Evolutionary conservation across 768 basidiomycete species (phyloP), one percentile per base, ranked within the genome.

Genomic region (Paxillus rubicundulus): DNA sequence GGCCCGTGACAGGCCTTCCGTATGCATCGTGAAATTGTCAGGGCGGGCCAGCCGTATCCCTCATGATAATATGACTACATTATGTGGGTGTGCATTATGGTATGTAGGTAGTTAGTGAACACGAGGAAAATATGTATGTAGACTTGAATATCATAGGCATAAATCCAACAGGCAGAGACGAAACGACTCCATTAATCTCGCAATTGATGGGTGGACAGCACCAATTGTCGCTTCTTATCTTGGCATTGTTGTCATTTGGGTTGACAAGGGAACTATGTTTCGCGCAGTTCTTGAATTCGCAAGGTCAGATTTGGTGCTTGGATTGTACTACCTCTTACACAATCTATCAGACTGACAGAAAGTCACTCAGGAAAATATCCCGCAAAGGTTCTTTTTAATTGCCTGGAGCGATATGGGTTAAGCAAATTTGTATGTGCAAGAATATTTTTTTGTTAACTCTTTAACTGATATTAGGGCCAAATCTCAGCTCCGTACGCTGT

Each of bases 141-240:
- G n/a, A n/a, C n/a, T n/a, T n/a, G n/a, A n/a, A n/a, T n/a, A n/a
- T n/a, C n/a, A n/a, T n/a, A n/a, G n/a, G n/a, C n/a, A n/a, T n/a
- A n/a, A n/a, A n/a, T n/a, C n/a, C n/a, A n/a, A n/a, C n/a, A n/a
- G n/a, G n/a, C n/a, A n/a, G n/a, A 13, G 9, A 9, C 36, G 36
- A 7, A 37, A 37, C 13, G 27, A 55, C 10, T 44, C 64, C 6
- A 55, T 72, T 27, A 70, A 72, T 53, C 47, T 66, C 17, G 68
- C 65, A 20, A 54, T 72, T 45, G 69, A 73, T 61, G 65, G 72
- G 16, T 72, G 72, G 71, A 70, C 69, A 2, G 57, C 64, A 14
- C 70, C 70, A 10, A 46, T 68, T 20, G 55, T 54, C 1, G 47
- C 56, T 9, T 65, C 65, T 7, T 71, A 64, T 48, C 64, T 72